phyloP scores from a whole-genome alignment of 768 basidiomycete species.

The Termitomyces sp. region DNA sequence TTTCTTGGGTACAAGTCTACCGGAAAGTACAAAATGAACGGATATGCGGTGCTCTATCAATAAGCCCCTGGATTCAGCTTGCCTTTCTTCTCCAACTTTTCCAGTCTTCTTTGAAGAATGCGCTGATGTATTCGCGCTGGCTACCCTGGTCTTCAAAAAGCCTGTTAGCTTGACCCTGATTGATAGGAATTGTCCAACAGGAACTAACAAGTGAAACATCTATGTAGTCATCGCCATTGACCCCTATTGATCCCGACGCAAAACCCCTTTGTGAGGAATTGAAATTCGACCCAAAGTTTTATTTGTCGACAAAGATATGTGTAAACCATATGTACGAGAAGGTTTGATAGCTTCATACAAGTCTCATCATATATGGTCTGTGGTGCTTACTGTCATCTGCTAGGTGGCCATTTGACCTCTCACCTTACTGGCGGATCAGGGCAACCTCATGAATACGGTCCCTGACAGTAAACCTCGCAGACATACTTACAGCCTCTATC shows the following conservation, averaged over 20 bases:
- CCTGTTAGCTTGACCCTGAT: background rate
- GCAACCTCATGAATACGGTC: background rate
- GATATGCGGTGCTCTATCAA: background rate
- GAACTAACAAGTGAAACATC: background rate
- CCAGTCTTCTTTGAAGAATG: background rate
- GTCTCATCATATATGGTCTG: background rate
- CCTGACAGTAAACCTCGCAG: background rate
- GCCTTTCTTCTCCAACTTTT: background rate
- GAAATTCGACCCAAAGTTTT: background rate
- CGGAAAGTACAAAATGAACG: background rate
- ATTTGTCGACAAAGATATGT: background rate
- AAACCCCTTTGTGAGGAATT: background rate
- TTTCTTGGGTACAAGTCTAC: background rate
- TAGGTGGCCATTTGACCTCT: constrained; percentile 24
- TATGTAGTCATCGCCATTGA: background rate
- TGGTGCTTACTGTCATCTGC: constrained; percentile 22
- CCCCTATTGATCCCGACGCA: background rate
- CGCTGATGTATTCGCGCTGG: background rate
- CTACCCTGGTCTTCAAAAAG: background rate
- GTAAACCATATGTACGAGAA: background rate
- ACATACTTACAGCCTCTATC: background rate
- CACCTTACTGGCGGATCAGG: background rate
- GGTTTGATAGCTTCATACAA: background rate
- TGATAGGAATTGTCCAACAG: too few species aligned
- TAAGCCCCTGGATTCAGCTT: background rate